These are phyloP conservation scores for Ogataea hybrid DNA, from an alignment of 1,139 yeast species.

Conservation along the genomic window DNA sequence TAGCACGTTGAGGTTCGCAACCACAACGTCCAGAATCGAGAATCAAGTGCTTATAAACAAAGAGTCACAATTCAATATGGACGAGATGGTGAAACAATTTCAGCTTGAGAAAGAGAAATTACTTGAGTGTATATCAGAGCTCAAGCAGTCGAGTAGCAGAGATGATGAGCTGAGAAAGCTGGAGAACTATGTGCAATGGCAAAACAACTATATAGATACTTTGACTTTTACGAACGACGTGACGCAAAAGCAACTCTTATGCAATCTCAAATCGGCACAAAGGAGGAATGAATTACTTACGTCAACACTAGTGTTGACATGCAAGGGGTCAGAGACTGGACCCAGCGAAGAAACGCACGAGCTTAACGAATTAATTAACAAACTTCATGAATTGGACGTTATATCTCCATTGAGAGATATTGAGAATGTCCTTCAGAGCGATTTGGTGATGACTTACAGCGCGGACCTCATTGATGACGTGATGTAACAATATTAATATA, in stretches of 20 bases:
- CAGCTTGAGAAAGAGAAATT: slow-evolving; percentile 21
- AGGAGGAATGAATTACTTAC: slow-evolving; percentile 12
- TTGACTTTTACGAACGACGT: slow-evolving; percentile 19
- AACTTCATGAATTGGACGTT: slow-evolving; percentile 8
- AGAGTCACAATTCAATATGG: slow-evolving; percentile 19
- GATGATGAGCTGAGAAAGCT: slow-evolving; percentile 15
- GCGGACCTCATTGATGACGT: neutral
- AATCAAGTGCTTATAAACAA: slow-evolving; percentile 53
- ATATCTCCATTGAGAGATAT: slow-evolving; percentile 2
- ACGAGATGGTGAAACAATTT: slow-evolving; percentile 18
- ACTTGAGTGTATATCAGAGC: slow-evolving; percentile 15
- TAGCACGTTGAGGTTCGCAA: slow-evolving; percentile 74
- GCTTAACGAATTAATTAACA: slow-evolving; percentile 7
- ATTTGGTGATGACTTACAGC: slow-evolving; percentile 7
- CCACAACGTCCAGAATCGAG: slow-evolving; percentile 66
- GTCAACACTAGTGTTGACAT: slow-evolving; percentile 5
- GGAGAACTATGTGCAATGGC: slow-evolving; percentile 25
- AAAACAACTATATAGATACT: slow-evolving; percentile 22
- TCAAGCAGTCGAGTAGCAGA: slow-evolving; percentile 9
- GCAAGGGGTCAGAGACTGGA: neutral
- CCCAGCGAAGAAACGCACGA: neutral
- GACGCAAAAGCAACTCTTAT: slow-evolving; percentile 9
- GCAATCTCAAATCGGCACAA: slow-evolving; percentile 2
- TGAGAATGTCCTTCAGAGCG: slow-evolving; percentile 7
- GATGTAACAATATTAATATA: slow-evolving; percentile 2